Evolutionary conservation across 345 rosid genomes (phyloP).

Genomic region (Salix arbutifolia): DNA sequence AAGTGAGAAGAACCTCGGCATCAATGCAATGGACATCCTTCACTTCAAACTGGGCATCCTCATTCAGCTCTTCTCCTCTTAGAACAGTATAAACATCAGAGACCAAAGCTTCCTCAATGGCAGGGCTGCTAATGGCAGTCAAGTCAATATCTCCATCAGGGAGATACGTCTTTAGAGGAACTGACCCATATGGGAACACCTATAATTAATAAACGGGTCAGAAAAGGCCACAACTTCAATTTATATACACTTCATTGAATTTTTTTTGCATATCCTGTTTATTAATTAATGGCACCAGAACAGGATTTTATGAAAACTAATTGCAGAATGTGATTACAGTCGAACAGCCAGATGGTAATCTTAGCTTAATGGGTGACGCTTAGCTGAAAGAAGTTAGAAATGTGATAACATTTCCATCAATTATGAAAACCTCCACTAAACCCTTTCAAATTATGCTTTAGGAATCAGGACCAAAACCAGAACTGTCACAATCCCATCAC

Average conservation of each 20-base stretch:
- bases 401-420: not conserved
- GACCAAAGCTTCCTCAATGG: slow-evolving; percentile 52
- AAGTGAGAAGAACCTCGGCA: slow-evolving; percentile 56
- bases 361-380: not conserved
- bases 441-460: not conserved
- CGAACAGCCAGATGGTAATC: no score
- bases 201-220: slow-evolving; percentile 17
- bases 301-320: no score
- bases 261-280: not conserved
- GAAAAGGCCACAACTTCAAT: not conserved
- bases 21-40: slow-evolving; percentile 63
- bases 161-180: slow-evolving; percentile 79
- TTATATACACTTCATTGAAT: not conserved
- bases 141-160: slow-evolving; percentile 96
- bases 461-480: not conserved
- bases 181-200: slow-evolving; percentile 45
- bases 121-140: slow-evolving; percentile 35
- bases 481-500: not conserved
- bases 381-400: not conserved
- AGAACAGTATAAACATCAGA: slow-evolving; percentile 43
- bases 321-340: not conserved
- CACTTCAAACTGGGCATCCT: slow-evolving; percentile 37
- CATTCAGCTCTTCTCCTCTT: slow-evolving; percentile 40
- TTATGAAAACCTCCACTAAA: not conserved
- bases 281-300: not conserved